Percentiles rank a stretch among this genome's conserved stretches.
phyloP scores from a whole-genome alignment of 1,284 basidiomycete genomes.

The Gomphus bonarii region DNA sequence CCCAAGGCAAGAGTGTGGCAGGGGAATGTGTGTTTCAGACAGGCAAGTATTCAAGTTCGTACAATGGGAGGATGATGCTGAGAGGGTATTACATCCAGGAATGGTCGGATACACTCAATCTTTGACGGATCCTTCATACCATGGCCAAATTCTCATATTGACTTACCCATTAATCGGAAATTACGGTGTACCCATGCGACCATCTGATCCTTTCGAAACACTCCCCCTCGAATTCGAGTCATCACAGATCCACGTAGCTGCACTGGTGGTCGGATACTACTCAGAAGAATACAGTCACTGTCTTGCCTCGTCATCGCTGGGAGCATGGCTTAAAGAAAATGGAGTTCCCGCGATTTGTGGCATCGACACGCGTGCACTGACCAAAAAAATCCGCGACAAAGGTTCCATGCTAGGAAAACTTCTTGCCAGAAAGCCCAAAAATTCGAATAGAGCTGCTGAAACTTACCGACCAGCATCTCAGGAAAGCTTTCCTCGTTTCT shows the following conservation, averaged over 20 bases:
- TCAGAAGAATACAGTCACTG: constrained; percentile 94
- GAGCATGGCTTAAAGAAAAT: constrained; percentile 93
- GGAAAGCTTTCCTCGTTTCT: background rate
- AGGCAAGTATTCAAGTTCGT: constrained; percentile 47
- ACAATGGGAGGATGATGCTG: constrained; percentile 5
- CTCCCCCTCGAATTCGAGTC: constrained; percentile 88
- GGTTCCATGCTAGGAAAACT: constrained; percentile 88
- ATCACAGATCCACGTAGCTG: constrained; percentile 87
- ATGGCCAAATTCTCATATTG: constrained; percentile 95
- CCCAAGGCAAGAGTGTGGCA: constrained; percentile 80
- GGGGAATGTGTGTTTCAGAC: constrained; percentile 99
- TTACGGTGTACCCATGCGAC: constrained; percentile 91
- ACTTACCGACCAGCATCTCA: background rate
- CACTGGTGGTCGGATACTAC: constrained; percentile 90
- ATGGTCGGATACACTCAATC: constrained; percentile 99
- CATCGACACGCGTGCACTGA: constrained; percentile 93
- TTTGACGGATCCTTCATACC: constrained; percentile 96
- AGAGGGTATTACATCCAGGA: constrained; percentile 37
- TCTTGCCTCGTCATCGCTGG: constrained; percentile 82
- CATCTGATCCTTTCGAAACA: constrained; percentile 32
- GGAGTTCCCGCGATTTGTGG: constrained; percentile 93
- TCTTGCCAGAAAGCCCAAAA: constrained; percentile 44
- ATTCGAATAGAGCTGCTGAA: background rate
- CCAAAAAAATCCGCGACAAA: constrained; percentile 92
- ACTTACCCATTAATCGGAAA: constrained; percentile 98